phyloP scores from a whole-genome alignment of 768 basidiomycete species.

The Amanita jacksonii region DNA sequence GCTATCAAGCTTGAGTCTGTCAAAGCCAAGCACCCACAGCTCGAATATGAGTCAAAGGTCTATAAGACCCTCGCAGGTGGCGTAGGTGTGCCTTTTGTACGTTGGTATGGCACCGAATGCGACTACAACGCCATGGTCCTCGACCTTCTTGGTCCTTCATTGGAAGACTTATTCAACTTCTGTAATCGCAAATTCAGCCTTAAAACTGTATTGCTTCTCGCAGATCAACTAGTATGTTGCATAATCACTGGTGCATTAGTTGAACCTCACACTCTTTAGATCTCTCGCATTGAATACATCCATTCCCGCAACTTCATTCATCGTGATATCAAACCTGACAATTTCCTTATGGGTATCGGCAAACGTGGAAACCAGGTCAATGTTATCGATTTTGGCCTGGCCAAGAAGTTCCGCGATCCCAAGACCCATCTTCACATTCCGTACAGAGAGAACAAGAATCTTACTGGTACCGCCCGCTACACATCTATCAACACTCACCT shows the following conservation, averaged over 20 bases:
- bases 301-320: conserved; percentile 99
- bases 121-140: conserved; percentile 99
- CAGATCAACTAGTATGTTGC: conserved; percentile 82
- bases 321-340: conserved; percentile 98
- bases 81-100: conserved; percentile 96
- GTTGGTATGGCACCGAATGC: conserved; percentile 93
- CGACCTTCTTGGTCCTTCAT: conserved; percentile 88
- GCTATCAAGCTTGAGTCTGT: conserved; percentile 99
- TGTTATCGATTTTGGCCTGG: conserved; percentile 95
- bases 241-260: conserved; percentile 13
- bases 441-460: conserved; percentile 99
- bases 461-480: conserved; percentile 98
- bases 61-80: conserved; percentile 99
- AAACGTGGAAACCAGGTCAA: conserved; percentile 99
- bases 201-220: conserved; percentile 93
- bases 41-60: conserved; percentile 95
- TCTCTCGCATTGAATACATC: conserved; percentile 98
- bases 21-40: conserved; percentile 99
- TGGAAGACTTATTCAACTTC: conserved; percentile 89
- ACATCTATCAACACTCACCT: conserved; percentile 99
- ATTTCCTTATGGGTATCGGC: conserved; percentile 99
- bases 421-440: conserved; percentile 99
- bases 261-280: conserved; percentile 37
- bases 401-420: conserved; percentile 99
- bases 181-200: conserved; percentile 96